These are phyloP conservation scores for Chaetomium sp. DNA, from an alignment of 2,329 filamentous ascomycete genomes.

Conservation along the genomic window DNA sequence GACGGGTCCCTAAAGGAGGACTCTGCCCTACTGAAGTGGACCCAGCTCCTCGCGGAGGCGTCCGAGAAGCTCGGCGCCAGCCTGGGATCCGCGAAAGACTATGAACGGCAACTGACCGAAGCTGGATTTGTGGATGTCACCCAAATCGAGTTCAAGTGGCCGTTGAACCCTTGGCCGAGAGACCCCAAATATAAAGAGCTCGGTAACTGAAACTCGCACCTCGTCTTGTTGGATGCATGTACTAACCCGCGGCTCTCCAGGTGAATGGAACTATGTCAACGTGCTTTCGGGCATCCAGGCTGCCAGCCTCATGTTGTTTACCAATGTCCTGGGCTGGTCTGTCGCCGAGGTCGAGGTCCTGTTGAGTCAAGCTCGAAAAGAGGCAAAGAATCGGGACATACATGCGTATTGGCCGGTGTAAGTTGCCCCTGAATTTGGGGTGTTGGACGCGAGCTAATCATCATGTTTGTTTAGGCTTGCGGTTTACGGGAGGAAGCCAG, in stretches of 20 bases:
- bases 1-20: constrained; percentile 38
- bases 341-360: constrained; percentile 25
- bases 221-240: not conserved
- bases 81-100: not conserved
- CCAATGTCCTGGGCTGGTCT: constrained; percentile 24
- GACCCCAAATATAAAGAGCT: constrained; percentile 50
- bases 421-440: not conserved
- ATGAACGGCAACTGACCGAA: constrained; percentile 42
- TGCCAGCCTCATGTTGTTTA: constrained; percentile 19
- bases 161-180: constrained; percentile 51
- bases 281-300: constrained; percentile 4
- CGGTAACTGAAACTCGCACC: not conserved
- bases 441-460: not conserved
- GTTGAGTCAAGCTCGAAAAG: constrained; percentile 23
- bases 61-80: not conserved
- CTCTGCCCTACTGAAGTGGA: constrained; percentile 20
- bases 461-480: not conserved
- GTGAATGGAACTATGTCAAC: constrained; percentile 7
- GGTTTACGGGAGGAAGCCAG: constrained; percentile 8
- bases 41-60: not conserved
- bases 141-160: constrained; percentile 49
- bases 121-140: constrained; percentile 54
- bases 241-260: not conserved
- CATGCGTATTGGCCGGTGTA: constrained; percentile 25
- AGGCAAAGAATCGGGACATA: constrained; percentile 20